Percentiles rank a stretch among this genome's conserved stretches.
Conservation (phyloP, 768 basidiomycete species). For the Boletus rubescentipes region DNA sequence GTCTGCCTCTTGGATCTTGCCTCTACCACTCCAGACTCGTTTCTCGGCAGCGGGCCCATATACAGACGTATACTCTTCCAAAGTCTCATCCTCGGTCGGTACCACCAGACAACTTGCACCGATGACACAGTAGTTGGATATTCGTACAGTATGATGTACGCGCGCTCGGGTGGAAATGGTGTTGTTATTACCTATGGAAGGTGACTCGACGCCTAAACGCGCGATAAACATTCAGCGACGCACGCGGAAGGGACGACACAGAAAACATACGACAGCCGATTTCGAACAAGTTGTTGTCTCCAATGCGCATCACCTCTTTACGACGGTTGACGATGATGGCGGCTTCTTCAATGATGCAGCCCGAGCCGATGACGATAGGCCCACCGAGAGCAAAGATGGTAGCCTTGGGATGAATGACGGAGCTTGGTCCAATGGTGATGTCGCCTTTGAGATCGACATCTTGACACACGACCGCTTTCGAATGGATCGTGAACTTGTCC, state of each 20-base stretch:
- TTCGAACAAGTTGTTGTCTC: constrained; percentile 92
- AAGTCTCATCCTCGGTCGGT: constrained; percentile 71
- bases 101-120: constrained; percentile 80
- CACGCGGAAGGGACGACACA: not conserved
- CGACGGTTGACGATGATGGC: constrained; percentile 88
- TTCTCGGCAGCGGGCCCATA: constrained; percentile 77
- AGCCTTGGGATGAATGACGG: constrained; percentile 91
- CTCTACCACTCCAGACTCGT: constrained; percentile 82
- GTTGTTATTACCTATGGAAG: constrained; percentile 81
- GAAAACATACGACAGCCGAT: constrained; percentile 80
- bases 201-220: constrained; percentile 76
- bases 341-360: constrained; percentile 90
- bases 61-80: constrained; percentile 82
- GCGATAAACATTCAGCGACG: not conserved
- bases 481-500: constrained; percentile 87
- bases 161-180: constrained; percentile 82
- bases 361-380: constrained; percentile 84
- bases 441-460: constrained; percentile 95
- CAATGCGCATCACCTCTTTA: constrained; percentile 88
- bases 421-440: constrained; percentile 90
- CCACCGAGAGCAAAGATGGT: constrained; percentile 89
- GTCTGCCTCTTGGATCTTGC: constrained; percentile 79
- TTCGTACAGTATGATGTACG: constrained; percentile 78
- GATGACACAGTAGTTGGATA: constrained; percentile 79
- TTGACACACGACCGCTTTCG: constrained; percentile 87